Evolutionary conservation across 345 rosid genomes (phyloP).

Genomic region (Arabidopsis suecica): DNA sequence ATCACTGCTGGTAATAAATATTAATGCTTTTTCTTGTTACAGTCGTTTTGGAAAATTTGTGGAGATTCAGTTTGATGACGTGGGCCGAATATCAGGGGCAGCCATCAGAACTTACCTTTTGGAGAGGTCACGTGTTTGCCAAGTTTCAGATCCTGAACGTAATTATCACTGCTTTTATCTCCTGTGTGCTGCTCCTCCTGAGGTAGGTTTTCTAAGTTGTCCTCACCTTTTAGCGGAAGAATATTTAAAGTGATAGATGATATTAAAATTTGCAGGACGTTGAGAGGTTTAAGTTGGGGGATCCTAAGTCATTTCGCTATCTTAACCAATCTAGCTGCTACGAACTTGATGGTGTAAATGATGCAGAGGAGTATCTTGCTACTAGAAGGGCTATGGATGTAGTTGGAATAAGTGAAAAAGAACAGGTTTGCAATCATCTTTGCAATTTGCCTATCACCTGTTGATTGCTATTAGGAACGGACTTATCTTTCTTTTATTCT

Average conservation of each 20-base stretch:
- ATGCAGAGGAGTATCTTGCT: slow-evolving; percentile 73
- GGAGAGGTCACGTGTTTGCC: slow-evolving; percentile 98
- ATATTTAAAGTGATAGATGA: slow-evolving; percentile 33
- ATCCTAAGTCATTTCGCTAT: slow-evolving; percentile 88
- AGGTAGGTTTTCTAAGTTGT: slow-evolving; percentile 51
- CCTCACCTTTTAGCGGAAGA: slow-evolving; percentile 13
- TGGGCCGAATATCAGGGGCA: slow-evolving; percentile 90
- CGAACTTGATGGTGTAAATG: slow-evolving; percentile 71
- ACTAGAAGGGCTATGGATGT: slow-evolving; percentile 90
- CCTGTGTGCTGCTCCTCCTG: slow-evolving; percentile 86
- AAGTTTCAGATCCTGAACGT: slow-evolving; percentile 88
- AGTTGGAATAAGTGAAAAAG: slow-evolving; percentile 75
- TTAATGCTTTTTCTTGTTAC: slow-evolving; percentile 40
- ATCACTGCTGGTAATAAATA: slow-evolving; percentile 1
- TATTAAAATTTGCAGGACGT: slow-evolving; percentile 60
- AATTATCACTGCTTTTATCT: slow-evolving; percentile 96
- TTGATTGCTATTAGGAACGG: slow-evolving; percentile 11
- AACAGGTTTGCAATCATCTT: slow-evolving; percentile 64
- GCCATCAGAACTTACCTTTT: slow-evolving; percentile 94
- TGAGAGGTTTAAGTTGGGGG: slow-evolving; percentile 79
- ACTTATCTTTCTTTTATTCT: slow-evolving; percentile 20
- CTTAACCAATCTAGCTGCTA: slow-evolving; percentile 93
- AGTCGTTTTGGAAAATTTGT: slow-evolving; percentile 98
- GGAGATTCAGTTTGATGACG: slow-evolving; percentile 81
- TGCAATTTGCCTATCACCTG: slow-evolving; percentile 22